Evolutionary conservation across 1,284 basidiomycete species (phyloP).

Genomic region (Sporisorium graminicola): DNA sequence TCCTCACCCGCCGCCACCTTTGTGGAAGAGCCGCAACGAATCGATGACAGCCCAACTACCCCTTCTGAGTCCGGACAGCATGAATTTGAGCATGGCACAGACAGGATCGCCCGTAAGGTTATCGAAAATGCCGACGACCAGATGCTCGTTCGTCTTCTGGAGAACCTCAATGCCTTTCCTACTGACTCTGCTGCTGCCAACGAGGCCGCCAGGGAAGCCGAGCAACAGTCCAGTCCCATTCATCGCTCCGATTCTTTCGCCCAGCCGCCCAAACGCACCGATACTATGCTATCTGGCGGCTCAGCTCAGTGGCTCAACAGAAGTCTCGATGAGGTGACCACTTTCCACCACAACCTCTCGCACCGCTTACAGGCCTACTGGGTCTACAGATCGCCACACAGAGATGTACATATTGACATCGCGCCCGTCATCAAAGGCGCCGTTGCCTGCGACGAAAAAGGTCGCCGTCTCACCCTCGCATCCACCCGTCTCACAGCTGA

Average conservation of each 20-base stretch:
- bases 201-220: slow-evolving; percentile 20
- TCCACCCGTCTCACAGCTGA: slow-evolving; percentile 42
- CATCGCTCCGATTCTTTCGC: slow-evolving; percentile 1
- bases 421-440: slow-evolving; percentile 44
- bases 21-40: slow-evolving; percentile 41
- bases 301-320: slow-evolving; percentile 51
- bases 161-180: slow-evolving; percentile 53
- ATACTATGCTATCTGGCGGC: slow-evolving; percentile 37
- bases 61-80: background rate
- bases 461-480: slow-evolving; percentile 34
- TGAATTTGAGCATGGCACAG: slow-evolving; percentile 18
- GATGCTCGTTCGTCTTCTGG: slow-evolving; percentile 49
- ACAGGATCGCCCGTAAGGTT: slow-evolving; percentile 43
- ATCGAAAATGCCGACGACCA: slow-evolving; percentile 49
- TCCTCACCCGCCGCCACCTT: slow-evolving; percentile 17
- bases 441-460: slow-evolving; percentile 22
- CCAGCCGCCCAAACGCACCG: slow-evolving; percentile 25
- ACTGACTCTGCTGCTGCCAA: slow-evolving; percentile 41
- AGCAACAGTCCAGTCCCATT: background rate
- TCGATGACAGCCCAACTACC: background rate
- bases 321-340: slow-evolving; percentile 50
- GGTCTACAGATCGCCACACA: slow-evolving; percentile 53
- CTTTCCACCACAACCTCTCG: slow-evolving; percentile 51
- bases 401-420: slow-evolving; percentile 54
- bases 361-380: slow-evolving; percentile 56